These are phyloP conservation scores for Phaffia australis DNA, from an alignment of 768 basidiomycete genomes.

Conservation along the genomic window DNA sequence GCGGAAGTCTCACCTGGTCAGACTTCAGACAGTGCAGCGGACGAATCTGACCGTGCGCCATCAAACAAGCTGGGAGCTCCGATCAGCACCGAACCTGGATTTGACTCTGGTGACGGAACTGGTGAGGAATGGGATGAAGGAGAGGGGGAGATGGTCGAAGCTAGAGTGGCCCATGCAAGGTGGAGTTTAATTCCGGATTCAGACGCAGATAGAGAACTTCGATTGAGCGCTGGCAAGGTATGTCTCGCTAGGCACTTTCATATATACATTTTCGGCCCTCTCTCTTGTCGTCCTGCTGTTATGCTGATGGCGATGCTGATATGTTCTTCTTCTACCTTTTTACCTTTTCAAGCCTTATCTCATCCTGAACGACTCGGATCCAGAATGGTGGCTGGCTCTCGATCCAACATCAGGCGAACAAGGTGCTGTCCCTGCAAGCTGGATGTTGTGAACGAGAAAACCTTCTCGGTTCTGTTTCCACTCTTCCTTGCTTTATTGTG, in stretches of 20 bases:
- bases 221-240: constrained; percentile 52
- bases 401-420: constrained; percentile 67
- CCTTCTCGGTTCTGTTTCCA: too few species aligned
- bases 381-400: constrained; percentile 88
- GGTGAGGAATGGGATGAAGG: constrained; percentile 35
- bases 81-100: constrained; percentile 27
- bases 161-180: constrained; percentile 40
- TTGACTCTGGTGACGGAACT: constrained; percentile 35
- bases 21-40: constrained; percentile 27
- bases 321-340: constrained; percentile 46
- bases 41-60: constrained; percentile 14
- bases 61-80: too few species aligned
- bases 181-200: constrained; percentile 54
- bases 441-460: constrained; percentile 35
- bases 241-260: constrained; percentile 68
- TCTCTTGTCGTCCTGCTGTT: constrained; percentile 58
- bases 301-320: constrained; percentile 66
- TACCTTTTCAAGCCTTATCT: constrained; percentile 18
- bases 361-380: constrained; percentile 18
- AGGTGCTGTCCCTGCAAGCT: constrained; percentile 84
- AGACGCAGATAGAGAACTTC: constrained; percentile 35
- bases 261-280: constrained; percentile 66
- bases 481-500: too few species aligned
- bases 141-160: constrained; percentile 37
- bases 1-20: constrained; percentile 14